Conservation (phyloP, 1,139 yeast genomes). For the Suhomyces yuchorum region DNA sequence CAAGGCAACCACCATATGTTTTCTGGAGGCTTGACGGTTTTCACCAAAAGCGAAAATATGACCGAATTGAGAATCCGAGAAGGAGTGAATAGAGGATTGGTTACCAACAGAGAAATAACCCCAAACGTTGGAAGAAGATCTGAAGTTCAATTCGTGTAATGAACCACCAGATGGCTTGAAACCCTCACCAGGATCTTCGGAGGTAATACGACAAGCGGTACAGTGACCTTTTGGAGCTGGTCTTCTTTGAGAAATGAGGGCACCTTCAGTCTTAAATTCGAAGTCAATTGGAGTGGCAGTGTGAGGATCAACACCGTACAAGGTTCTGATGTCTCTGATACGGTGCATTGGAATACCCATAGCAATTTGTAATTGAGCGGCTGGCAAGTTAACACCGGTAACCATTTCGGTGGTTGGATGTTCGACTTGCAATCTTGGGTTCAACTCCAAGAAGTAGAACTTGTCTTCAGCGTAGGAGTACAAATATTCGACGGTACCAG, state of each 20-base stretch:
- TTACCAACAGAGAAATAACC: conserved; percentile 97
- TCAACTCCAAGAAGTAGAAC: conserved; percentile 91
- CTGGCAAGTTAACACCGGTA: conserved; percentile 95
- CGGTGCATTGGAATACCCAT: conserved; percentile 99
- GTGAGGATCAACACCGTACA: conserved; percentile 96
- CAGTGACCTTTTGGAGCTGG: conserved; percentile 98
- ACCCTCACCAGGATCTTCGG: conserved; percentile 99
- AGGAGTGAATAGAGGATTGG: conserved; percentile 96
- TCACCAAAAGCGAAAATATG: conserved; percentile 99
- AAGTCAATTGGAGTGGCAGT: conserved; percentile 89
- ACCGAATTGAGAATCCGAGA: conserved; percentile 97
- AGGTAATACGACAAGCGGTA: conserved; percentile 97
- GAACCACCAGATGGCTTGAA: conserved; percentile 98
- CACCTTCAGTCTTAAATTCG: conserved; percentile 73
- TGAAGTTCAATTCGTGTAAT: conserved; percentile 90
- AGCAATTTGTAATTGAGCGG: conserved; percentile 97
- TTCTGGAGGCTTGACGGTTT: conserved; percentile 95
- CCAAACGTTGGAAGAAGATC: conserved; percentile 98
- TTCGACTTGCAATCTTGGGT: conserved; percentile 98
- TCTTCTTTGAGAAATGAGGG: conserved; percentile 78
- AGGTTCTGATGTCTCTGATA: conserved; percentile 85
- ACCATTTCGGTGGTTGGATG: conserved; percentile 99
- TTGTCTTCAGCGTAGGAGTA: conserved; percentile 93
- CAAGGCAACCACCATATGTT: conserved; percentile 97
- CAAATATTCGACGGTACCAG: conserved; percentile 97